Conservation (phyloP, 139 green algal genomes). For the Chlamydomonas sphaeroides region DNA sequence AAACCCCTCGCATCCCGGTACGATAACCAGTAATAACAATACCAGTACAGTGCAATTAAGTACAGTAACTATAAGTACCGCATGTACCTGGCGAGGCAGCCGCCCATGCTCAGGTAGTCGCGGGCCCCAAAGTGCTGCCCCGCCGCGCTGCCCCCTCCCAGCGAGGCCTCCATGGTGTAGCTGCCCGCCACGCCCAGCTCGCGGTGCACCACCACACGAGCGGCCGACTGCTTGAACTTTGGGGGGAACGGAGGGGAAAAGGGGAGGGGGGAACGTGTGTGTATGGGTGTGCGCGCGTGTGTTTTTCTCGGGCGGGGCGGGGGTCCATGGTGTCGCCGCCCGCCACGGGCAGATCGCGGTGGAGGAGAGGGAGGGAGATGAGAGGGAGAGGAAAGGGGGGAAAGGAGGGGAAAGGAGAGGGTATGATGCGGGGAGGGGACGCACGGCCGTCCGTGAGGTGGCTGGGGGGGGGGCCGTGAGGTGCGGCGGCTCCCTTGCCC, state of each 20-base stretch:
- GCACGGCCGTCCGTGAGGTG: no score
- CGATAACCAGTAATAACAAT: no score
- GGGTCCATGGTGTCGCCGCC: no score
- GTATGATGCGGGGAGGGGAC: no score
- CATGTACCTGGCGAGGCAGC: slow-evolving; percentile 51
- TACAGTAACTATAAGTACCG: background rate
- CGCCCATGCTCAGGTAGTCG: slow-evolving; percentile 55
- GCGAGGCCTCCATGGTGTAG: slow-evolving; percentile 57
- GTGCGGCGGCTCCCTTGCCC: no score
- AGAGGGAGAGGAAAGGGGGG: no score
- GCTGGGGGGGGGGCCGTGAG: no score
- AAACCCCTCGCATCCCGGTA: no score
- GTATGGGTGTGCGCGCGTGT: background rate
- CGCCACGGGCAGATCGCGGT: no score
- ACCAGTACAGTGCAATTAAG: no score
- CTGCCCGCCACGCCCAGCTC: slow-evolving; percentile 51
- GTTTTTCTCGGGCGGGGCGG: background rate
- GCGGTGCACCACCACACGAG: slow-evolving; percentile 46
- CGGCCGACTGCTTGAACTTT: slow-evolving; percentile 43
- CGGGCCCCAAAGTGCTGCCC: slow-evolving; percentile 43
- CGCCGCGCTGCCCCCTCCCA: slow-evolving; percentile 32
- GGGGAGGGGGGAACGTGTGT: background rate
- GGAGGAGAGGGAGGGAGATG: background rate
- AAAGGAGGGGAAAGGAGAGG: no score
- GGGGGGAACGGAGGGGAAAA: no score